Evolutionary conservation across 176 grass and related monocot species (phyloP).

Genomic region (Pharus latifolius): DNA sequence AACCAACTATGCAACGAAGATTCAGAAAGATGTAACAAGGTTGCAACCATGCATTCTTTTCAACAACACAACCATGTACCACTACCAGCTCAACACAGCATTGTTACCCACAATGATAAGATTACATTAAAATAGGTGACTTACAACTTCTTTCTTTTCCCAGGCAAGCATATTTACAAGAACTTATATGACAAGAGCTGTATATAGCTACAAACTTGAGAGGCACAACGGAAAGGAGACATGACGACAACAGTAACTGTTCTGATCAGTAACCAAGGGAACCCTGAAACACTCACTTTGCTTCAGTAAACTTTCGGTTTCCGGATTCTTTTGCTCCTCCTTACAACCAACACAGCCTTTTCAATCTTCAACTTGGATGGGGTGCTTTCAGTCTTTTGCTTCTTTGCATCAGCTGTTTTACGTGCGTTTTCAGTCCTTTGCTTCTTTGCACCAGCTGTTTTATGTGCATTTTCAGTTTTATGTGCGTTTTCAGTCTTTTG

Average conservation of each 20-base stretch:
- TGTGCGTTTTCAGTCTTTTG: not conserved
- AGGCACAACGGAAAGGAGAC: not conserved
- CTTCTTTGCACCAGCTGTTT: not conserved
- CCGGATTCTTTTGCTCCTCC: constrained; percentile 39
- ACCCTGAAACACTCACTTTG: not conserved
- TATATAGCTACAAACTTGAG: constrained; percentile 5
- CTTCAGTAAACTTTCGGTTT: constrained; percentile 39
- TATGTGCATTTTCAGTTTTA: not conserved
- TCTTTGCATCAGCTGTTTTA: not conserved
- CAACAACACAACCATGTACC: no score
- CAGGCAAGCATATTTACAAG: constrained; percentile 11
- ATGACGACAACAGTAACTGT: not conserved
- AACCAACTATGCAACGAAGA: no score
- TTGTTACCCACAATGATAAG: not conserved
- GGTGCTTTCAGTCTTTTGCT: not conserved
- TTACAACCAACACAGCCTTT: constrained; percentile 31
- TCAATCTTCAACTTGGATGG: constrained; percentile 9
- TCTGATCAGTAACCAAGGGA: constrained; percentile 1
- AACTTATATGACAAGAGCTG: not conserved
- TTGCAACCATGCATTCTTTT: no score
- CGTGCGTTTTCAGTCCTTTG: not conserved
- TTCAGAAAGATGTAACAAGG: no score
- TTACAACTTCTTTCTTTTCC: not conserved
- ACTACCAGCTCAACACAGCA: not conserved
- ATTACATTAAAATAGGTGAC: not conserved